Percentiles rank a stretch among this genome's conserved stretches.
Conservation (phyloP, 2,329 filamentous ascomycete species). For the Huntiella savannae region DNA sequence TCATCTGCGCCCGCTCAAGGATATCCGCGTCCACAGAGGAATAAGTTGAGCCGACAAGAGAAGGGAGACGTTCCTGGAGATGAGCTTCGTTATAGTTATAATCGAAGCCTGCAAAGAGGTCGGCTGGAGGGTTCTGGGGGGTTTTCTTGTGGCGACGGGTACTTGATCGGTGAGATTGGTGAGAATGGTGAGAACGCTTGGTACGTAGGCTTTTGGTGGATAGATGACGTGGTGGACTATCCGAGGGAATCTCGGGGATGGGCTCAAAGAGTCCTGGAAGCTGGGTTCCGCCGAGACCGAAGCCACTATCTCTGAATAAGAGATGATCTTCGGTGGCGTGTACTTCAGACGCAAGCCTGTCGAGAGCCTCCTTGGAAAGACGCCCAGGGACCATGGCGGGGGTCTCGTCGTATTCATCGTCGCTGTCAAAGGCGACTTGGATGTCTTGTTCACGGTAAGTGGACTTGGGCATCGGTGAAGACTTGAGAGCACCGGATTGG, state of each 20-base stretch:
- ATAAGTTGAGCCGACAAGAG: conserved; percentile 2
- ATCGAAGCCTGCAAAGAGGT: conserved; percentile 10
- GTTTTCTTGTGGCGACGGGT: neutral
- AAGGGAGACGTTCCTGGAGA: neutral
- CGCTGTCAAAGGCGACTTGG: neutral
- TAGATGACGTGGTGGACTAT: conserved; percentile 8
- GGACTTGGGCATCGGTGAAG: conserved; percentile 1
- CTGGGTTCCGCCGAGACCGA: conserved; percentile 18
- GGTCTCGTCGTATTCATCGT: neutral
- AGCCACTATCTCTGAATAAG: conserved; percentile 20
- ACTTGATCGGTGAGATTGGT: neutral
- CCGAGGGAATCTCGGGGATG: conserved; percentile 11
- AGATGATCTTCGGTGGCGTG: conserved; percentile 19
- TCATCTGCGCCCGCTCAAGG: conserved; percentile 5
- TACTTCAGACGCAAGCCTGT: conserved; percentile 7
- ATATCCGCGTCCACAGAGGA: conserved; percentile 4
- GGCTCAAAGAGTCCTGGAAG: conserved; percentile 18
- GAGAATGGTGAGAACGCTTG: neutral
- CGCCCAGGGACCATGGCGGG: neutral
- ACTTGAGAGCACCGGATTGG: conserved; percentile 6
- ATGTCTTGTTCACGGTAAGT: neutral
- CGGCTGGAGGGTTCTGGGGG: neutral
- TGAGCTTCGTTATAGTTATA: conserved; percentile 4
- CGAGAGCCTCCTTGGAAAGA: conserved; percentile 4
- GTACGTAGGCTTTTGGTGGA: neutral